Percentiles rank a stretch among this genome's conserved stretches.
phyloP scores from a whole-genome alignment of 1,284 basidiomycete genomes.

The Puccinia horiana region DNA sequence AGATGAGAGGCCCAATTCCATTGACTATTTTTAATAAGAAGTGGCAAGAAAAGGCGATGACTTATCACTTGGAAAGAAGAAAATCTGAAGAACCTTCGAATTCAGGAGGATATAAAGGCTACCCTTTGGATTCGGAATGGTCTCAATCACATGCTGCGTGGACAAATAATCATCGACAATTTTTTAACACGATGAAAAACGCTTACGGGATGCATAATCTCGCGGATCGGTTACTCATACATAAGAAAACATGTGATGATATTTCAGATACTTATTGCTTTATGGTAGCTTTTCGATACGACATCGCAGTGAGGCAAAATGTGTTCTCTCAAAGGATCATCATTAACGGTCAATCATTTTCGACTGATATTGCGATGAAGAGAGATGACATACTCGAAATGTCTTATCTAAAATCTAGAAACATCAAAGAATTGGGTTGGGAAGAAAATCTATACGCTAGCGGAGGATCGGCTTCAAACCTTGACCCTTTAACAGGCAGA shows the following conservation, averaged over 20 bases:
- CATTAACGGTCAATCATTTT: neutral
- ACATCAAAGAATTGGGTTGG: neutral
- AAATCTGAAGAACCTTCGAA: neutral
- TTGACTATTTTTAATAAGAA: too few species aligned
- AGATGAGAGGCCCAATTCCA: too few species aligned
- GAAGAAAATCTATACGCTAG: neutral
- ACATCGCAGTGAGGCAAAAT: neutral
- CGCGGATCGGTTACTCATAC: neutral
- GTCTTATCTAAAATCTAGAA: too few species aligned
- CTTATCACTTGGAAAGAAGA: too few species aligned
- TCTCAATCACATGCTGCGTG: neutral
- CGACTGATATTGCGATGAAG: neutral
- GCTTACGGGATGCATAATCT: neutral
- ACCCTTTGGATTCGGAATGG: neutral
- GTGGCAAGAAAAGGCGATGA: too few species aligned
- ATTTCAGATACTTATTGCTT: neutral
- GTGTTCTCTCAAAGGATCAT: neutral
- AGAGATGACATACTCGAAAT: too few species aligned
- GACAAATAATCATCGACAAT: neutral
- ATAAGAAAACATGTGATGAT: neutral
- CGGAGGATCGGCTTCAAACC: neutral
- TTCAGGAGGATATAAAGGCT: too few species aligned
- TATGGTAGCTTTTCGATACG: neutral
- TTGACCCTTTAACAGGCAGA: neutral
- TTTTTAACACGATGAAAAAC: neutral